Evolutionary conservation across 2,329 filamentous ascomycete genomes (phyloP).

Genomic region (Fusarium tjaetaba): DNA sequence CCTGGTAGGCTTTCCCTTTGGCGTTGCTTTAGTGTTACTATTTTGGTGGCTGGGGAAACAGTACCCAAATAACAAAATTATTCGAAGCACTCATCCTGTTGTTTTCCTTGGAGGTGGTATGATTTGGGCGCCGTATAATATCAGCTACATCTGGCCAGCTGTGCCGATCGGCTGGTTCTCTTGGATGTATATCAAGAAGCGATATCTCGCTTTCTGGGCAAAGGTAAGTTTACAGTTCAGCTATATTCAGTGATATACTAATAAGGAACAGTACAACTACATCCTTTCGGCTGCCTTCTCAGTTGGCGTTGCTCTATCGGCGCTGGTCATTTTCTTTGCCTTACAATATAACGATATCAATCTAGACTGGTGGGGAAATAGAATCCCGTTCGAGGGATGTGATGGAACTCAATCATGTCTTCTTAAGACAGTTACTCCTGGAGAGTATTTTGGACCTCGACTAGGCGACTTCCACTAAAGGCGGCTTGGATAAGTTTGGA

Average conservation of each 20-base stretch:
- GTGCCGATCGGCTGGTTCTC: slow-evolving; percentile 59
- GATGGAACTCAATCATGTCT: slow-evolving; percentile 40
- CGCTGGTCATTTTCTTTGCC: slow-evolving; percentile 60
- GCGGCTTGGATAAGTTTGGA: neutral
- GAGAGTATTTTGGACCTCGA: slow-evolving; percentile 48
- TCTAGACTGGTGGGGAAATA: slow-evolving; percentile 60
- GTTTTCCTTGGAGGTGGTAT: slow-evolving; percentile 53
- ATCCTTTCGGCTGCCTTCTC: slow-evolving; percentile 59
- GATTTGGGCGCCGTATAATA: slow-evolving; percentile 57
- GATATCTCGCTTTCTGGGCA: slow-evolving; percentile 60
- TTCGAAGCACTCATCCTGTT: slow-evolving; percentile 56
- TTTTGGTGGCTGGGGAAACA: slow-evolving; percentile 51
- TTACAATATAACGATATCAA: slow-evolving; percentile 52
- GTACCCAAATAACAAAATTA: slow-evolving; percentile 45
- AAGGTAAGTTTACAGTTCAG: slow-evolving; percentile 45
- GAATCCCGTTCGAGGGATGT: slow-evolving; percentile 39
- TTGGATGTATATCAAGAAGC: slow-evolving; percentile 58
- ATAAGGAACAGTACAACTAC: slow-evolving; percentile 54
- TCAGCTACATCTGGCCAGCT: slow-evolving; percentile 57
- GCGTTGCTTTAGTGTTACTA: slow-evolving; percentile 48
- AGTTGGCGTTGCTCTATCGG: slow-evolving; percentile 57
- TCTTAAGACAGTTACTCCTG: slow-evolving; percentile 35
- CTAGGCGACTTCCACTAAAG: slow-evolving; percentile 18
- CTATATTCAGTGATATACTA: neutral
- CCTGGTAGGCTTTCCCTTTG: slow-evolving; percentile 53